These are phyloP conservation scores for Ustilago sp. DNA, from an alignment of 1,284 basidiomycete species.

Conservation along the genomic window DNA sequence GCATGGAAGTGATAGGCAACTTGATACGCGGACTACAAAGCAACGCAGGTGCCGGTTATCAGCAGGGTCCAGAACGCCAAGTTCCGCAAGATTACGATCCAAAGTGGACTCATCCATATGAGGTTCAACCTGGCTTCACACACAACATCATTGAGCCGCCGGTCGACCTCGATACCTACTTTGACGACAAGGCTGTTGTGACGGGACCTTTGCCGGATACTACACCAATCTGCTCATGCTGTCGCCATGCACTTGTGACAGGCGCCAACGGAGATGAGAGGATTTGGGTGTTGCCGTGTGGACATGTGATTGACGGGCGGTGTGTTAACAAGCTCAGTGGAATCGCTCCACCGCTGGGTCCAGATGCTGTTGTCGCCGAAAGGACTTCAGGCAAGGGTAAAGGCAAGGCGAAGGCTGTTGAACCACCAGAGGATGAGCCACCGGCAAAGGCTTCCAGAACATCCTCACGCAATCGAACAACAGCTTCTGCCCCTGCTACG, in stretches of 20 bases:
- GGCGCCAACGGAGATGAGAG: conserved; percentile 53
- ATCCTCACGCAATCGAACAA: conserved; percentile 17
- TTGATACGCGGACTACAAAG: conserved; percentile 22
- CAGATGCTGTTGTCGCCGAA: not conserved
- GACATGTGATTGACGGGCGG: conserved; percentile 63
- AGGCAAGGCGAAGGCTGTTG: conserved; percentile 40
- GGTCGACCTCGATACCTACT: conserved; percentile 60
- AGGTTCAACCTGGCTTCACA: conserved; percentile 39
- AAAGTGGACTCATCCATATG: conserved; percentile 54
- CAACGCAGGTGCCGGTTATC: conserved; percentile 6
- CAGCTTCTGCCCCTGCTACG: conserved; percentile 1
- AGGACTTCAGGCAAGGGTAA: conserved; percentile 16
- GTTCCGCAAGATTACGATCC: conserved; percentile 46
- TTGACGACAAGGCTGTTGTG: conserved; percentile 55
- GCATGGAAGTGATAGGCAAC: conserved; percentile 32
- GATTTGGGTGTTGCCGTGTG: conserved; percentile 63
- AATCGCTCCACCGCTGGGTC: not conserved
- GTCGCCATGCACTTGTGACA: conserved; percentile 54
- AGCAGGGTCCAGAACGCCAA: conserved; percentile 27
- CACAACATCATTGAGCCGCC: conserved; percentile 62
- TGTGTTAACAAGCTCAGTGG: conserved; percentile 57
- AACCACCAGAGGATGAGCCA: conserved; percentile 22
- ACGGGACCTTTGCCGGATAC: conserved; percentile 60
- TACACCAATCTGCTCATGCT: conserved; percentile 62
- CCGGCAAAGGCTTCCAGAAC: conserved; percentile 21